phyloP scores from a whole-genome alignment of 2,329 filamentous ascomycete species.

The Fusarium tupiense region DNA sequence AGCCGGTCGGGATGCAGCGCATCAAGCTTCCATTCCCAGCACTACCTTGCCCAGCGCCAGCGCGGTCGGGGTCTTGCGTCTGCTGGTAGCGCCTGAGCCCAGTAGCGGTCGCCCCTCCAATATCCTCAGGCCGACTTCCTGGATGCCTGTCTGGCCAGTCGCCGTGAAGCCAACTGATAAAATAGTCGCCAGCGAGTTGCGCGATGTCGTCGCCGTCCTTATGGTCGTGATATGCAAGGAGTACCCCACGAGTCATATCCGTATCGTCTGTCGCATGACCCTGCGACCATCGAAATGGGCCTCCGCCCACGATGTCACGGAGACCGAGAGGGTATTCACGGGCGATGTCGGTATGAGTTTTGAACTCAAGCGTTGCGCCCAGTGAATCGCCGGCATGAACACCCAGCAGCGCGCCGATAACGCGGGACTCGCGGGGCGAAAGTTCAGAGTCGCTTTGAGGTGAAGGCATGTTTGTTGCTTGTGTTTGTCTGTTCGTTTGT shows the following conservation, averaged over 20 bases:
- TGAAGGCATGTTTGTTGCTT: neutral
- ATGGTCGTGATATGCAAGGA: constrained; percentile 53
- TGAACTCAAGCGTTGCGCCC: constrained; percentile 58
- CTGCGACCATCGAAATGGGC: constrained; percentile 53
- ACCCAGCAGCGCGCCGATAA: constrained; percentile 56
- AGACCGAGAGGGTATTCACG: constrained; percentile 50
- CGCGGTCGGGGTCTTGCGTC: constrained; percentile 26
- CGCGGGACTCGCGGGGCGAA: constrained; percentile 41
- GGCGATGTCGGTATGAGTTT: constrained; percentile 47
- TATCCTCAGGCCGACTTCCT: constrained; percentile 49
- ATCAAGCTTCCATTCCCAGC: constrained; percentile 60
- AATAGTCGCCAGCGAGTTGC: constrained; percentile 49
- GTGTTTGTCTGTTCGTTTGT: neutral
- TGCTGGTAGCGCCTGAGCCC: constrained; percentile 47
- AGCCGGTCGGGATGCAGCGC: constrained; percentile 57
- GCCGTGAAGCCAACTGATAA: constrained; percentile 55
- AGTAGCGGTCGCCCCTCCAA: constrained; percentile 51
- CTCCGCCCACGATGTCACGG: constrained; percentile 56
- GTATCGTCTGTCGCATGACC: constrained; percentile 61
- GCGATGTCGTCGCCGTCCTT: constrained; percentile 43
- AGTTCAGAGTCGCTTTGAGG: neutral
- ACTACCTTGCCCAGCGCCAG: constrained; percentile 51
- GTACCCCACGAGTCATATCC: constrained; percentile 56
- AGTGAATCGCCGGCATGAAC: constrained; percentile 59
- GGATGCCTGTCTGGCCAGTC: constrained; percentile 53